phyloP scores from a whole-genome alignment of 2,329 filamentous ascomycete genomes.

The Ceratocystis smalleyi region DNA sequence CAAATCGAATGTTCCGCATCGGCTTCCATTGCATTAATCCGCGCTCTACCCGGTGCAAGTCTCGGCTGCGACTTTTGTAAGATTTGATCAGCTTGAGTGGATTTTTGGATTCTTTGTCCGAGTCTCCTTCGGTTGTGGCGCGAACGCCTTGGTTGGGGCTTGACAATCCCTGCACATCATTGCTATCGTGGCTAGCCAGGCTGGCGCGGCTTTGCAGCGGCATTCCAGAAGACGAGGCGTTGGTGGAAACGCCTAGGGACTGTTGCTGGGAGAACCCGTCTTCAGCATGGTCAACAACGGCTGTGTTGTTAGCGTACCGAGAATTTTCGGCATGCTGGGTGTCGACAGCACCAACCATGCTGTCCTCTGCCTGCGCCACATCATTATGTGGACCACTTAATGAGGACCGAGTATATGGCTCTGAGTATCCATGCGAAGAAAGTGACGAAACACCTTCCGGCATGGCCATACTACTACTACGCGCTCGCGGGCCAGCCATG shows the following conservation, averaged over 20 bases:
- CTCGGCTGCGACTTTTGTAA: conserved; percentile 51
- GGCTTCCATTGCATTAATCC: conserved; percentile 94
- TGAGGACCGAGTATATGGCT: conserved; percentile 8
- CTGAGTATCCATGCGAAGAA: conserved; percentile 13
- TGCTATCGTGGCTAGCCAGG: conserved; percentile 20
- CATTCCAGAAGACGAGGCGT: not conserved
- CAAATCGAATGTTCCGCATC: conserved; percentile 70
- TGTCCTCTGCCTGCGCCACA: not conserved
- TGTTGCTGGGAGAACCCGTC: not conserved
- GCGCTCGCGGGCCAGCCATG: conserved; percentile 23
- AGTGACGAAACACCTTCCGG: conserved; percentile 3
- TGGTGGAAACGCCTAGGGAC: not conserved
- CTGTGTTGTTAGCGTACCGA: not conserved
- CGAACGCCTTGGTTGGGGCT: conserved; percentile 21
- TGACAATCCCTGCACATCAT: conserved; percentile 27
- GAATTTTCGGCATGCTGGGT: not conserved
- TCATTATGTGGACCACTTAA: not conserved
- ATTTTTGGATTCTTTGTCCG: conserved; percentile 31
- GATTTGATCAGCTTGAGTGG: conserved; percentile 44
- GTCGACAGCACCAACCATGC: not conserved
- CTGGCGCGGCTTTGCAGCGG: not conserved
- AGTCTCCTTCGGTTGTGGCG: conserved; percentile 21
- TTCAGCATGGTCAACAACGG: not conserved
- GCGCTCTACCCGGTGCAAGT: conserved; percentile 70
- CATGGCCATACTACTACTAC: not conserved